Percentiles rank a stretch among this genome's conserved stretches.
Evolutionary conservation across 2,329 filamentous ascomycete species (phyloP).

Genomic region (Fusarium torulosum): DNA sequence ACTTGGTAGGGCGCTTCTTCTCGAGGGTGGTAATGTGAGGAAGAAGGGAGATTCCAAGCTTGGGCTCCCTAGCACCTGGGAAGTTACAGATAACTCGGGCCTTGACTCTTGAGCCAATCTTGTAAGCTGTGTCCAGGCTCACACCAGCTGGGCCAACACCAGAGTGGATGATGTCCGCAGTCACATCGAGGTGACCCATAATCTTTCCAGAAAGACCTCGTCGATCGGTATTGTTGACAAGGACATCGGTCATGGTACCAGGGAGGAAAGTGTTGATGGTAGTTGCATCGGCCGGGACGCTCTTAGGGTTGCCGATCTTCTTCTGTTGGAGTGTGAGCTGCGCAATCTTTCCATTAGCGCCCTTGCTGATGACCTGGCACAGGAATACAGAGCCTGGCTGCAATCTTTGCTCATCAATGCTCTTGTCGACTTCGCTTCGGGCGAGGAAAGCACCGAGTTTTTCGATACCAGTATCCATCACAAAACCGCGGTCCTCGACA

Average conservation of each 20-base stretch:
- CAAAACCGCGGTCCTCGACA: constrained; percentile 93
- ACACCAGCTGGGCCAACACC: constrained; percentile 77
- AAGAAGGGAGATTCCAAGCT: constrained; percentile 87
- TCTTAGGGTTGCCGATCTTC: constrained; percentile 75
- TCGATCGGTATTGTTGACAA: constrained; percentile 80
- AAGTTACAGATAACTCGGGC: constrained; percentile 91
- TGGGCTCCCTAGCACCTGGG: constrained; percentile 80
- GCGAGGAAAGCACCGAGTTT: constrained; percentile 85
- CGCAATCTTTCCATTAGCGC: constrained; percentile 82
- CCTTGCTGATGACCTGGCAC: constrained; percentile 82
- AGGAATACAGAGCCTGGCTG: constrained; percentile 88
- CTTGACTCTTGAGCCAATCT: constrained; percentile 85
- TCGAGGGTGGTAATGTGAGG: constrained; percentile 81
- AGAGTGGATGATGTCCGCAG: constrained; percentile 90
- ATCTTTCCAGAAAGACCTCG: constrained; percentile 90
- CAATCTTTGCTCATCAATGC: constrained; percentile 73
- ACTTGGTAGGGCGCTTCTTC: constrained; percentile 55
- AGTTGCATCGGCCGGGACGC: constrained; percentile 79
- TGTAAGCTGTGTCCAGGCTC: constrained; percentile 82
- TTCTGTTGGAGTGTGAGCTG: constrained; percentile 83
- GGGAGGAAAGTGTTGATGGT: constrained; percentile 92
- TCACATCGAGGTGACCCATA: constrained; percentile 91
- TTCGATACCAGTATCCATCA: constrained; percentile 90
- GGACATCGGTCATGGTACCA: constrained; percentile 87
- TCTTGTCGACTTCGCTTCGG: constrained; percentile 80